A percentile compares a stretch with the other conserved stretches of the same genome.
Evolutionary conservation across 345 rosid genomes (phyloP).

Genomic region (Viola odorata): DNA sequence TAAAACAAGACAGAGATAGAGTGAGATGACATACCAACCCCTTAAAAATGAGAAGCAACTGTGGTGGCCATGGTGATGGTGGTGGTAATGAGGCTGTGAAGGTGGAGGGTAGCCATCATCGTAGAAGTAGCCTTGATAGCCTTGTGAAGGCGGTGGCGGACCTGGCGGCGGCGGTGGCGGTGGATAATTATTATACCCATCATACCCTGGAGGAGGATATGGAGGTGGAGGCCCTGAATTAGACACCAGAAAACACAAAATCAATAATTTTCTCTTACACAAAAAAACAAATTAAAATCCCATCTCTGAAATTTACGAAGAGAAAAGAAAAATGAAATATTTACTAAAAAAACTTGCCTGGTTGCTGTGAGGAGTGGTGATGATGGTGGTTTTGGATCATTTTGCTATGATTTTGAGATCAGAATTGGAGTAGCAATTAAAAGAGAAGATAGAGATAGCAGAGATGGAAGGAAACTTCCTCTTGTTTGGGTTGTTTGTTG

Average conservation of each 20-base stretch:
- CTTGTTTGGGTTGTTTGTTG: too few relatives aligned
- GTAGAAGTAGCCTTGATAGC: constrained; percentile 32
- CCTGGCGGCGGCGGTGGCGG: neutral
- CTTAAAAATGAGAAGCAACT: constrained; percentile 28
- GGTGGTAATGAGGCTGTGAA: constrained; percentile 8
- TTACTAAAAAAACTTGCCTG: too few relatives aligned
- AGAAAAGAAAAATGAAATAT: too few relatives aligned
- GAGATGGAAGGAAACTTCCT: too few relatives aligned
- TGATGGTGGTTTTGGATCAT: too few relatives aligned
- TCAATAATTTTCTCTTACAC: too few relatives aligned
- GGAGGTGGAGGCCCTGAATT: constrained; percentile 25
- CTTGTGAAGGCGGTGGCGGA: constrained; percentile 17
- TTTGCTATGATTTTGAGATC: too few relatives aligned
- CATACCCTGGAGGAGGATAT: constrained; percentile 10
- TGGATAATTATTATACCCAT: neutral
- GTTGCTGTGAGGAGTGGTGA: too few relatives aligned
- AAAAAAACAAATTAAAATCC: neutral
- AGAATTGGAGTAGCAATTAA: too few relatives aligned
- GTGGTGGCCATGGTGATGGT: constrained; percentile 11
- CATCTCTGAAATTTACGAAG: too few relatives aligned
- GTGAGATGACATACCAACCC: constrained; percentile 27
- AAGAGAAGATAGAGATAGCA: too few relatives aligned
- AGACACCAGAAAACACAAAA: neutral
- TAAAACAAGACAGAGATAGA: too few relatives aligned
- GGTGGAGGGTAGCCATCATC: constrained; percentile 22